These are phyloP conservation scores for Salix arbutifolia DNA, from an alignment of 345 rosid species.

Conservation along the genomic window DNA sequence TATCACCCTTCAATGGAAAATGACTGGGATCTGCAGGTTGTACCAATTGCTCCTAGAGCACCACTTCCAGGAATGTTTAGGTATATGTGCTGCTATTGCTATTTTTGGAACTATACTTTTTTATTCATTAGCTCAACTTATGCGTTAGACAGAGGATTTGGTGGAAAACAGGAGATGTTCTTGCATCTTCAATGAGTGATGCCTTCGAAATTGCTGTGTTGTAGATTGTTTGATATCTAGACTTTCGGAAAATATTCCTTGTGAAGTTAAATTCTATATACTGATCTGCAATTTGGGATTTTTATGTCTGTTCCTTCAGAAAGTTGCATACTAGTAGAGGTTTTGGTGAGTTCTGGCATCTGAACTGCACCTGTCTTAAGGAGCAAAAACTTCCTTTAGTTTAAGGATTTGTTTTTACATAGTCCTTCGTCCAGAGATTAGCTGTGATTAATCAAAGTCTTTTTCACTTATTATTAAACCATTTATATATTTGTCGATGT, in stretches of 20 bases:
- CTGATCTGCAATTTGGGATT: conserved; percentile 2
- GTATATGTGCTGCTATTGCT: conserved; percentile 23
- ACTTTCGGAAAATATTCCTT: conserved; percentile 14
- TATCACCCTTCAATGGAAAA: conserved; percentile 83
- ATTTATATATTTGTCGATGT: not conserved
- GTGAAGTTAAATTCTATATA: conserved; percentile 3
- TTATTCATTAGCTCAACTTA: conserved; percentile 1
- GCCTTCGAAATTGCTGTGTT: conserved; percentile 18
- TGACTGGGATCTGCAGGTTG: conserved; percentile 94
- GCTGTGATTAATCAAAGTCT: not conserved
- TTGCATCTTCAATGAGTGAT: not conserved
- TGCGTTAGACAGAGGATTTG: not conserved
- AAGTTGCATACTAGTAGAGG: not conserved
- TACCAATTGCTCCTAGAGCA: conserved; percentile 71
- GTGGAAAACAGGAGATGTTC: not conserved
- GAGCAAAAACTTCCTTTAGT: not conserved
- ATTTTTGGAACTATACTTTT: not conserved
- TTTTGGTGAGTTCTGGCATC: not conserved
- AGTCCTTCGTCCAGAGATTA: not conserved
- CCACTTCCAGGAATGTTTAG: conserved; percentile 57
- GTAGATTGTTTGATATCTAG: conserved; percentile 7
- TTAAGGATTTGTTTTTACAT: not conserved
- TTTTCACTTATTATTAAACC: not conserved
- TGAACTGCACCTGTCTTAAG: not conserved
- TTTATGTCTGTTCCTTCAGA: conserved; percentile 2